A percentile compares a stretch with the other conserved stretches of the same genome.
Conservation (phyloP, 805 yeast genomes). For the Phaffomyces thermotolerans region DNA sequence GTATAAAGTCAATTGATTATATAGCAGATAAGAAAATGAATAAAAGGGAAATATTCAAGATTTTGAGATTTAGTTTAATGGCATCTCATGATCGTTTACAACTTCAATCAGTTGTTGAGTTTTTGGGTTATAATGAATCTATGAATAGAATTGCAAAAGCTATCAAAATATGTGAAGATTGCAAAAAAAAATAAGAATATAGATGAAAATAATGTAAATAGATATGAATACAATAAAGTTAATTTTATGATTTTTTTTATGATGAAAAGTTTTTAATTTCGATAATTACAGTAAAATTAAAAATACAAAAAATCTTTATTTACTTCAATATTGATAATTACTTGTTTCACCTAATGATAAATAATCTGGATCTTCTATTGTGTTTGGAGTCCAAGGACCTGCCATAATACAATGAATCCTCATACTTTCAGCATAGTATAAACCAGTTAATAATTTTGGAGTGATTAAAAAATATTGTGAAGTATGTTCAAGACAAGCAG, state of each 20-base stretch:
- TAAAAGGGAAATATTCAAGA: constrained; percentile 42
- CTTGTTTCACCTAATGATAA: constrained; percentile 31
- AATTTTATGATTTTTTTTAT: too few species aligned
- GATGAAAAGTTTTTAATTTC: too few species aligned
- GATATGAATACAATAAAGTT: neutral
- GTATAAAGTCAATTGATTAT: constrained; percentile 16
- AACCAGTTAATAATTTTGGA: constrained; percentile 76
- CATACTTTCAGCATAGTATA: constrained; percentile 75
- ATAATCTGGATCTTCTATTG: constrained; percentile 24
- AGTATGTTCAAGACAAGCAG: constrained; percentile 60
- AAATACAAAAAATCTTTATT: too few species aligned
- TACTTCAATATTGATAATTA: constrained; percentile 5
- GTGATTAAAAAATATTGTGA: constrained; percentile 91
- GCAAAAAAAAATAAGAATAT: too few species aligned
- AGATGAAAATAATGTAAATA: too few species aligned
- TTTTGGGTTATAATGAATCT: constrained; percentile 43
- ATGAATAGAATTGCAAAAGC: constrained; percentile 18
- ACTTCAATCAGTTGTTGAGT: constrained; percentile 46
- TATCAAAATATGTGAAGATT: too few species aligned
- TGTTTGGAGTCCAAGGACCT: constrained; percentile 38
- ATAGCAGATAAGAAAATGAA: neutral
- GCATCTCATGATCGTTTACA: constrained; percentile 67
- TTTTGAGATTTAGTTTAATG: constrained; percentile 60
- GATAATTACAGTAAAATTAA: too few species aligned
- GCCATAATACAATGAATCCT: constrained; percentile 80